Evolutionary conservation across 2,329 filamentous ascomycete species (phyloP), one percentile per base, ranked within the genome.

Genomic region (Alternaria dauci): DNA sequence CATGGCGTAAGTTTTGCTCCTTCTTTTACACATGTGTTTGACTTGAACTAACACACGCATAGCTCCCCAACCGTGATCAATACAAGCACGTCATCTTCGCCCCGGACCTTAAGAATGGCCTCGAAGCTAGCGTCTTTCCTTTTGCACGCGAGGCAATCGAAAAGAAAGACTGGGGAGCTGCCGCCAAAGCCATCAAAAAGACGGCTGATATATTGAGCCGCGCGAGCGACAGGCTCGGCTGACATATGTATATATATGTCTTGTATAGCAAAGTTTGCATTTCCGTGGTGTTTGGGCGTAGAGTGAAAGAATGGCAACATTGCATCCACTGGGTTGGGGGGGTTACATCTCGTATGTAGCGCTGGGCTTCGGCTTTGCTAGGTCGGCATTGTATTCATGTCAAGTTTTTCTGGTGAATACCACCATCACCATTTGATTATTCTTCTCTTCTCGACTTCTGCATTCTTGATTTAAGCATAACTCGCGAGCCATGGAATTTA

Each of bases 51-150:
- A 28, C 5, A 14, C 12, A 34, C 25, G 3, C 8, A 55, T 52
- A 78, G 76, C 86, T 96, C 5, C 91, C 92, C 39, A 92, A 92
- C 70, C 89, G 94, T 66, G 91, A 91, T 5, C 95, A 98, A 80
- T 99, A 93, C 84, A 97, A 96, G 78, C 95, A 97, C 79, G 86
- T 96, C 73, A 81, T 99, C 58, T 96, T 94, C 75, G 94, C 91
- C 2, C 95, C 95, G 0, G 87, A 92, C 72, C 82, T 87, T 3
- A 94, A 92, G 90, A 89, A 89, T 34, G 87, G 86, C 38, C 86
- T 89, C 67, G 86, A 90, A 36, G 63, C 66, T 32, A 86, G 86
- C 0, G 87, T 87, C 63, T 96, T 96, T 80, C 94, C 94, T 0
- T 90, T 89, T n/a, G 91, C 97, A 57, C 86, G 92, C 58, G 94